phyloP scores from a whole-genome alignment of 345 rosid species.

The Gossypioides kirkii region DNA sequence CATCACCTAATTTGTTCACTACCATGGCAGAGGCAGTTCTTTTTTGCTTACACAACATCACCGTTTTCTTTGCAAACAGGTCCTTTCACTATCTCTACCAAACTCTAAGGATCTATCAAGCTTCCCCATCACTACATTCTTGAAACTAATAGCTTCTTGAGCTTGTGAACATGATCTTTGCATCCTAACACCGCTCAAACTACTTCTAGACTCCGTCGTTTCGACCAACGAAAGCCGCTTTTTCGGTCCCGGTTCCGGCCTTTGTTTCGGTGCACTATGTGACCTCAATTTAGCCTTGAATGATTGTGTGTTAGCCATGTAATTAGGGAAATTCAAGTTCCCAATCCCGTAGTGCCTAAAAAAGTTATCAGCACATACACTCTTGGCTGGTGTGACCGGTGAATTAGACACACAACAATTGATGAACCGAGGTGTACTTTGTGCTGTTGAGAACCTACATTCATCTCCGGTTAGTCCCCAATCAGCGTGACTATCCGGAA shows the following conservation, averaged over 20 bases:
- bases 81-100: slow-evolving; percentile 25
- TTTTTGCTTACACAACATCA: slow-evolving; percentile 1
- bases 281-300: slow-evolving; percentile 79
- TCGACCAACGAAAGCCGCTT: slow-evolving; percentile 56
- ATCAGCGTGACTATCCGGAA: slow-evolving; percentile 32
- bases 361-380: slow-evolving; percentile 54
- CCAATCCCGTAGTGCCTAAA: slow-evolving; percentile 39
- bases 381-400: slow-evolving; percentile 66
- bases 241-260: slow-evolving; percentile 57
- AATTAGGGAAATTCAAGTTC: slow-evolving; percentile 45
- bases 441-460: slow-evolving; percentile 64
- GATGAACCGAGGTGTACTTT: slow-evolving; percentile 64
- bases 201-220: slow-evolving; percentile 73
- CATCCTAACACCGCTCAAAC: slow-evolving; percentile 72
- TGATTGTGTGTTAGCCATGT: slow-evolving; percentile 84
- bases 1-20: slow-evolving; percentile 7
- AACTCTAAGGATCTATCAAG: slow-evolving; percentile 39
- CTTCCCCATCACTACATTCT: slow-evolving; percentile 55
- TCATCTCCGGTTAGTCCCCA: slow-evolving; percentile 60
- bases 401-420: slow-evolving; percentile 21
- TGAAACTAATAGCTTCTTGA: slow-evolving; percentile 46
- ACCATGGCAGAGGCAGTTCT: neutral
- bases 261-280: slow-evolving; percentile 81
- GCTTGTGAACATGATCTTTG: slow-evolving; percentile 42
- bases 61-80: slow-evolving; percentile 15